phyloP scores from a whole-genome alignment of 164 flowering plant species.

The Stephania cephalantha region DNA sequence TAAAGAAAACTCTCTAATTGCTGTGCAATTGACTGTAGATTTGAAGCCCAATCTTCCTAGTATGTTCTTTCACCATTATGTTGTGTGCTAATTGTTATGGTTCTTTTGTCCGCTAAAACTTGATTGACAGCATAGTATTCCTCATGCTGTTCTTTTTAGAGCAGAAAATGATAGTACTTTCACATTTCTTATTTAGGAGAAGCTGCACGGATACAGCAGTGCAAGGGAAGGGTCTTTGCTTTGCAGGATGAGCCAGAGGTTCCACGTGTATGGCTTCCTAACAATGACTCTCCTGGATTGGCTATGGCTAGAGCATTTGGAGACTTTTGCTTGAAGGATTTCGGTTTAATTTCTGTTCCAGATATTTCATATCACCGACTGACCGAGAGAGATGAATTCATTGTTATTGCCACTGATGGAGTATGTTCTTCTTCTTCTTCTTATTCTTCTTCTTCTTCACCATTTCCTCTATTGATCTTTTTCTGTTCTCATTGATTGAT shows the following conservation, averaged over 20 bases:
- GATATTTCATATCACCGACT: conserved; percentile 49
- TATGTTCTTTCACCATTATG: conserved; percentile 11
- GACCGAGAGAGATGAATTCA: conserved; percentile 50
- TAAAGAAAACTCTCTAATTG: conserved; percentile 35
- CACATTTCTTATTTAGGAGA: conserved; percentile 46
- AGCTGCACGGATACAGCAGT: conserved; percentile 88
- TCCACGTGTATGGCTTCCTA: conserved; percentile 78
- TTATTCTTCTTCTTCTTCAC: conserved; percentile 9
- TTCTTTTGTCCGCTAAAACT: not conserved
- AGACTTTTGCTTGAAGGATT: conserved; percentile 70
- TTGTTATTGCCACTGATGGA: conserved; percentile 71
- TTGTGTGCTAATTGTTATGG: not conserved
- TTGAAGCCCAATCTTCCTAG: conserved; percentile 73
- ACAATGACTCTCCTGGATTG: conserved; percentile 75
- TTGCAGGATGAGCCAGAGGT: conserved; percentile 99
- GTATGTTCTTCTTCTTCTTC: conserved; percentile 24
- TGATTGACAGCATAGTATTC: not conserved
- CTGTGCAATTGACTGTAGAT: conserved; percentile 66
- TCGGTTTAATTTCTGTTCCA: conserved; percentile 65
- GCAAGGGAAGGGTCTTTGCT: conserved; percentile 95
- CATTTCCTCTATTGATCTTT: not conserved
- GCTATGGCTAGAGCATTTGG: conserved; percentile 85
- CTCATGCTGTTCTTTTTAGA: not conserved
- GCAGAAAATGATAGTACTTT: not conserved
- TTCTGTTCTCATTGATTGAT: not conserved